Conservation (phyloP, 768 basidiomycete genomes). For the Cystofilobasidium ferigula region DNA sequence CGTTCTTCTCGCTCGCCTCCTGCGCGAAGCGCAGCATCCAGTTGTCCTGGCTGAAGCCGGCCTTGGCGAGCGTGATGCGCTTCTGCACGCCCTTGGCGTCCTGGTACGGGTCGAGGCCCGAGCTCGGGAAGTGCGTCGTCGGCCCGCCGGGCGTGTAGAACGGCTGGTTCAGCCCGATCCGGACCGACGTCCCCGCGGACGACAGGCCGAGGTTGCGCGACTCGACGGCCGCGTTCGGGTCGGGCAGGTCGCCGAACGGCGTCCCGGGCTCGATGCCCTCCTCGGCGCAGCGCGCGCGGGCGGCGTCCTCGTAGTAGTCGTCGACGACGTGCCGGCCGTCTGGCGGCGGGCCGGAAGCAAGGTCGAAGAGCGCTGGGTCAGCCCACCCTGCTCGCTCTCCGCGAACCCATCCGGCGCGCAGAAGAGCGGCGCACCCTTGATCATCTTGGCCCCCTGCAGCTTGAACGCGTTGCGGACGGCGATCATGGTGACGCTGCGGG, state of each 20-base stretch:
- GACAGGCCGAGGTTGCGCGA: conserved; percentile 12
- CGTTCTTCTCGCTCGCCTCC: conserved; percentile 53
- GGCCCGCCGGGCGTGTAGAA: conserved; percentile 85
- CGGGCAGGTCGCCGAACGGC: conserved; percentile 68
- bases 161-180: conserved; percentile 41
- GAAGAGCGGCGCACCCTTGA: conserved; percentile 52
- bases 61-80: conserved; percentile 64
- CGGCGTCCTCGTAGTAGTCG: conserved; percentile 89
- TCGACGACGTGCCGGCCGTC: conserved; percentile 88
- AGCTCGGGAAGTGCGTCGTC: conserved; percentile 85
- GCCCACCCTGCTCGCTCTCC: too few relatives aligned
- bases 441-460: conserved; percentile 81
- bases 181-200: not conserved
- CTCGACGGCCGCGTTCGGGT: conserved; percentile 41
- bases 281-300: conserved; percentile 61
- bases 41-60: conserved; percentile 74
- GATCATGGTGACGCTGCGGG: conserved; percentile 84
- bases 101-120: conserved; percentile 46
- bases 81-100: conserved; percentile 47
- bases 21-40: conserved; percentile 79
- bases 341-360: conserved; percentile 33
- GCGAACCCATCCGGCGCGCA: too few relatives aligned
- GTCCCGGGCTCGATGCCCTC: conserved; percentile 74
- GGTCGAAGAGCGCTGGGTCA: not conserved
- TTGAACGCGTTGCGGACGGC: conserved; percentile 89